Evolutionary conservation across 2,329 filamentous ascomycete genomes (phyloP).

Genomic region (Arthrinium puccinioides): DNA sequence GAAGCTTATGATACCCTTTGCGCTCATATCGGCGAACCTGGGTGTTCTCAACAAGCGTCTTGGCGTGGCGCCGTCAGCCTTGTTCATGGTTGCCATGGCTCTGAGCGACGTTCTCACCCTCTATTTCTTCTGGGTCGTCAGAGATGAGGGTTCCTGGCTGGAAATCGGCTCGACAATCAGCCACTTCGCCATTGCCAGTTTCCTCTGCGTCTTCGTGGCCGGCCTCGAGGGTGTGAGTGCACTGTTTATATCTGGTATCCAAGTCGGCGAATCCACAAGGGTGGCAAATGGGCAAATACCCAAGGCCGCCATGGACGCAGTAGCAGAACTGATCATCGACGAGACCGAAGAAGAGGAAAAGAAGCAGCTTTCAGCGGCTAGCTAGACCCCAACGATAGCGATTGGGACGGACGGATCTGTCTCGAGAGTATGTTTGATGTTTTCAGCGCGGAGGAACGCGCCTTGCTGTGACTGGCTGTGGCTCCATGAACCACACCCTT

Average conservation of each 20-base stretch:
- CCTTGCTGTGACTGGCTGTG: too few relatives aligned
- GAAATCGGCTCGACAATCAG: slow-evolving; percentile 97
- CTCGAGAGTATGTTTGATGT: too few relatives aligned
- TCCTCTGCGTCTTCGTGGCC: slow-evolving; percentile 85
- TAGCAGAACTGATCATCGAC: slow-evolving; percentile 6
- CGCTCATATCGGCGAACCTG: slow-evolving; percentile 85
- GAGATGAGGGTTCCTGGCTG: slow-evolving; percentile 93
- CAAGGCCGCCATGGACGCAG: slow-evolving; percentile 6
- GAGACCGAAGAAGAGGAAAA: slow-evolving; percentile 2
- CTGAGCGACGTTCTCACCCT: slow-evolving; percentile 87
- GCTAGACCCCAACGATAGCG: too few relatives aligned
- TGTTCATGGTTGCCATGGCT: slow-evolving; percentile 93
- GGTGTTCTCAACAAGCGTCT: slow-evolving; percentile 82
- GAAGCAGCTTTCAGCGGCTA: background rate
- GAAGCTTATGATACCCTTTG: slow-evolving; percentile 91
- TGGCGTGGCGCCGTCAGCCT: slow-evolving; percentile 74
- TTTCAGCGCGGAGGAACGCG: too few relatives aligned
- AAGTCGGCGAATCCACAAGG: slow-evolving; percentile 40
- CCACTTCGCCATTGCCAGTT: slow-evolving; percentile 88
- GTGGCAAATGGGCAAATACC: background rate
- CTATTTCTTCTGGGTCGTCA: slow-evolving; percentile 96
- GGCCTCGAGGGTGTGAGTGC: slow-evolving; percentile 80
- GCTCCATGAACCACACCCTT: too few relatives aligned
- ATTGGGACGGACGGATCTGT: too few relatives aligned
- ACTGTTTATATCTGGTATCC: slow-evolving; percentile 72